Evolutionary conservation across 352 stramenopile genomes (phyloP).

Genomic region (Globisporangium irregulare): DNA sequence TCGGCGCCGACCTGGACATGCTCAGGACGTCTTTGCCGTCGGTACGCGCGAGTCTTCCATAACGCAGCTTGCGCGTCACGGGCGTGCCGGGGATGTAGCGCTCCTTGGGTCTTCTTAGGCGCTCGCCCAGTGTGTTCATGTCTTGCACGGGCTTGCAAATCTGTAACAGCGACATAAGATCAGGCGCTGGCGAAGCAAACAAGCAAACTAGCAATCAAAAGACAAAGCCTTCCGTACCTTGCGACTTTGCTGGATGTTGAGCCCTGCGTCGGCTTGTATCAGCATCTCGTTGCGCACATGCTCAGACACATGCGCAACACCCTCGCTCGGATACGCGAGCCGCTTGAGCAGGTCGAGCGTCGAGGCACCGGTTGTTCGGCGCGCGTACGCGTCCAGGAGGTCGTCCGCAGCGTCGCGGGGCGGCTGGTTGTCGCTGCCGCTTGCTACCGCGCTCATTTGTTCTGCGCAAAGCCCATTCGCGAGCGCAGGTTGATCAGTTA

Average conservation of each 20-base stretch:
- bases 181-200: not conserved
- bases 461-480: conserved; percentile 8
- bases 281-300: conserved; percentile 54
- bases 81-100: conserved; percentile 37
- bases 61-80: conserved; percentile 36
- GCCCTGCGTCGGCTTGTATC: conserved; percentile 20
- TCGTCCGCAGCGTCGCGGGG: conserved; percentile 9
- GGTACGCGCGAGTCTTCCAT: conserved; percentile 33
- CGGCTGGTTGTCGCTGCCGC: not conserved
- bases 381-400: conserved; percentile 26
- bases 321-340: conserved; percentile 12
- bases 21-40: conserved; percentile 23
- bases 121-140: conserved; percentile 43
- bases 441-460: conserved; percentile 8
- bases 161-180: not conserved
- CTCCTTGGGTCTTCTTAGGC: conserved; percentile 23
- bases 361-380: conserved; percentile 34
- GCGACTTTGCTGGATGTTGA: conserved; percentile 12
- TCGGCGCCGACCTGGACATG: conserved; percentile 25
- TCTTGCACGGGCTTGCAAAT: conserved; percentile 19
- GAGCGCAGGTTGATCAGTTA: not conserved
- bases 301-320: not conserved
- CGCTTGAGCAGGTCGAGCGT: conserved; percentile 64
- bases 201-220: not conserved
- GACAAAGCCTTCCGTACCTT: conserved; percentile 6